Evolutionary conservation across 2,329 filamentous ascomycete species (phyloP).

Genomic region (Nigrospora oryzae): DNA sequence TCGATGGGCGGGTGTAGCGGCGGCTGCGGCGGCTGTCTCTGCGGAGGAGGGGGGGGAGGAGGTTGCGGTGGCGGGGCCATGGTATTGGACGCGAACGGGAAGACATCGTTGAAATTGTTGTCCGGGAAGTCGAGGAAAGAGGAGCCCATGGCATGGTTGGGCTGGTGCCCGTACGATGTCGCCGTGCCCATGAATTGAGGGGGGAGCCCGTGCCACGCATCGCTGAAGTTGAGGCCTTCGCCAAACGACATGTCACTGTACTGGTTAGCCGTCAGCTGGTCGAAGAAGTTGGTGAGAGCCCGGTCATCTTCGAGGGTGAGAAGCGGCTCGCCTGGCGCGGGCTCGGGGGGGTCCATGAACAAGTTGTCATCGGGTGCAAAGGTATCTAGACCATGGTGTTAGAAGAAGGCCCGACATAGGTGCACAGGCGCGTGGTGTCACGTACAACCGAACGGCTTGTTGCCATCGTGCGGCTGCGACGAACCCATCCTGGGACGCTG

Average conservation of each 20-base stretch:
- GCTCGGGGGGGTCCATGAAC: slow-evolving; percentile 48
- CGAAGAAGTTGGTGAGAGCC: slow-evolving; percentile 49
- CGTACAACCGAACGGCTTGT: slow-evolving; percentile 62
- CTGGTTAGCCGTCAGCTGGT: slow-evolving; percentile 41
- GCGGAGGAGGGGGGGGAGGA: slow-evolving; percentile 20
- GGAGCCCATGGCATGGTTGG: slow-evolving; percentile 18
- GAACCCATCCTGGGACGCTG: slow-evolving; percentile 52
- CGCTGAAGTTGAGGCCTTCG: slow-evolving; percentile 40
- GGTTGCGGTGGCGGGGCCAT: slow-evolving; percentile 19
- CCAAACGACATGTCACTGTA: slow-evolving; percentile 41
- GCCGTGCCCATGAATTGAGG: slow-evolving; percentile 58
- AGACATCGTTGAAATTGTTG: slow-evolving; percentile 16
- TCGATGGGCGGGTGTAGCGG: slow-evolving; percentile 11
- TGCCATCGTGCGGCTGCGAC: slow-evolving; percentile 45
- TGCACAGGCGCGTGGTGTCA: slow-evolving; percentile 1
- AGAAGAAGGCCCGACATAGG: slow-evolving; percentile 11
- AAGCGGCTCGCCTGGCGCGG: slow-evolving; percentile 55
- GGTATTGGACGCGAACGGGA: slow-evolving; percentile 13
- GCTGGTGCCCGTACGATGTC: slow-evolving; percentile 52
- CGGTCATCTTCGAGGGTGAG: slow-evolving; percentile 55
- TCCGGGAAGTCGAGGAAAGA: slow-evolving; percentile 16
- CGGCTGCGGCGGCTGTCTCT: slow-evolving; percentile 9
- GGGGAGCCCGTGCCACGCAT: slow-evolving; percentile 50
- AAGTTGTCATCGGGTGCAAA: slow-evolving; percentile 12
- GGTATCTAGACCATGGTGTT: neutral